phyloP scores from a whole-genome alignment of 2,329 filamentous ascomycete genomes.

The Escovopsis sp. region DNA sequence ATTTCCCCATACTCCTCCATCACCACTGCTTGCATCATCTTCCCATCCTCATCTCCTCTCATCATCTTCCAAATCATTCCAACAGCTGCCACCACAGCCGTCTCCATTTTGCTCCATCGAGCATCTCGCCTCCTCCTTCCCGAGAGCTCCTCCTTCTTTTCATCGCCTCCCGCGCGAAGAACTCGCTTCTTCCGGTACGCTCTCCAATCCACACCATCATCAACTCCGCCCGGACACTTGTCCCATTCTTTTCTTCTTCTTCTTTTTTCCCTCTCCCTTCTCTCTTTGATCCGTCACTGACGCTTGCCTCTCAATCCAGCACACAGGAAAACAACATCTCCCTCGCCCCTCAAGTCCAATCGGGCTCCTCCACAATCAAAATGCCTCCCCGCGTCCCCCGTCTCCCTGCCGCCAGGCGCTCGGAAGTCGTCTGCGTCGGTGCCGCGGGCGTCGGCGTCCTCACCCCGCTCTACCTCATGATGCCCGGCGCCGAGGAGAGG shows the following conservation, averaged over 20 bases:
- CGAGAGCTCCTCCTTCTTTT: background rate
- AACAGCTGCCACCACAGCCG: too few species aligned
- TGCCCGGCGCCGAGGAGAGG: constrained; percentile 40
- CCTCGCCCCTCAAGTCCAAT: background rate
- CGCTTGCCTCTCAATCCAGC: background rate
- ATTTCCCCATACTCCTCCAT: too few species aligned
- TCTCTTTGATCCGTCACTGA: background rate
- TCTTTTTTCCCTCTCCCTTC: background rate
- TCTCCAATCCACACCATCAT: background rate
- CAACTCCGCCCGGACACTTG: too few species aligned
- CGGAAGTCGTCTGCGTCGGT: constrained; percentile 38
- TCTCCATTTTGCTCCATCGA: background rate
- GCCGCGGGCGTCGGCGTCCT: constrained; percentile 38
- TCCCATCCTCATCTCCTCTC: too few species aligned
- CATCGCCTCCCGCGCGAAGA: background rate
- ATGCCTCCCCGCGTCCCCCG: constrained; percentile 32
- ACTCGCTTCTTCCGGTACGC: background rate
- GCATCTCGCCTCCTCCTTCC: background rate
- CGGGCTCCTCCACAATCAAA: constrained; percentile 11
- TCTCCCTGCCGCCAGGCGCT: constrained; percentile 32
- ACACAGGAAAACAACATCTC: background rate
- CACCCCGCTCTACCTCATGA: constrained; percentile 41
- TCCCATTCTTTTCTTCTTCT: background rate
- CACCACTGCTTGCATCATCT: background rate
- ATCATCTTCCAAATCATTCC: too few species aligned